These are phyloP conservation scores for Nissolia schottii DNA, from an alignment of 306 rosid species.

Conservation along the genomic window DNA sequence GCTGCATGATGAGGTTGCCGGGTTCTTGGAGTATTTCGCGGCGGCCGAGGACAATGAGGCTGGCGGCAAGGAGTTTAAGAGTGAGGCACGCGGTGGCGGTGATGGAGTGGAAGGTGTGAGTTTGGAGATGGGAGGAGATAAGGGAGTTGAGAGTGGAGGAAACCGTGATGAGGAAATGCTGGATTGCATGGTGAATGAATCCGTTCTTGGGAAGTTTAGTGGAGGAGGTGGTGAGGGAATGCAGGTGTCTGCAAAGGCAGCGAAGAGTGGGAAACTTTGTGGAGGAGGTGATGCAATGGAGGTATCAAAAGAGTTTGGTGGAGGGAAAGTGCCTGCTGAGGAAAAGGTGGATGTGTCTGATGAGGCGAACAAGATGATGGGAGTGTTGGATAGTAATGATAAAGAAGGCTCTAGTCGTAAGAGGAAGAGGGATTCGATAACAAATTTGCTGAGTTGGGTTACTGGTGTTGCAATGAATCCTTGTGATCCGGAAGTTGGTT, in stretches of 20 bases:
- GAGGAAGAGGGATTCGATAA: conserved; percentile 42
- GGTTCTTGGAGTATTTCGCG: conserved; percentile 12
- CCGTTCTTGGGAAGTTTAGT: neutral
- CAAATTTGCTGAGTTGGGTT: conserved; percentile 56
- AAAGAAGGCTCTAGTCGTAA: conserved; percentile 14
- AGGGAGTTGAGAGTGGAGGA: conserved; percentile 1
- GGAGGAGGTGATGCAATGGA: neutral
- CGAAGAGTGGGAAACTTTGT: neutral
- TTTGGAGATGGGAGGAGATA: neutral
- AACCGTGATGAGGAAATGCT: conserved; percentile 1
- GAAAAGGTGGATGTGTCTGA: neutral
- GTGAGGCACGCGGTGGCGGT: neutral
- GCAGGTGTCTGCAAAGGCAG: too few species aligned
- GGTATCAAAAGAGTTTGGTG: neutral
- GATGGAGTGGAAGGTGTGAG: conserved; percentile 15
- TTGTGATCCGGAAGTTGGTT: conserved; percentile 50
- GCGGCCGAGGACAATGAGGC: conserved; percentile 19
- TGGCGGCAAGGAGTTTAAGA: conserved; percentile 2
- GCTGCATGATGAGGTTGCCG: conserved; percentile 37
- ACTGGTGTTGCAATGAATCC: conserved; percentile 51
- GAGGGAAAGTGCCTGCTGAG: neutral
- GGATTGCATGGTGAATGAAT: neutral
- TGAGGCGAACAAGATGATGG: conserved; percentile 2
- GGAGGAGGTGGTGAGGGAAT: neutral
- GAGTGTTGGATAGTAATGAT: conserved; percentile 22